phyloP scores from a whole-genome alignment of 2,329 filamentous ascomycete genomes.

The Talaromyces sp. region DNA sequence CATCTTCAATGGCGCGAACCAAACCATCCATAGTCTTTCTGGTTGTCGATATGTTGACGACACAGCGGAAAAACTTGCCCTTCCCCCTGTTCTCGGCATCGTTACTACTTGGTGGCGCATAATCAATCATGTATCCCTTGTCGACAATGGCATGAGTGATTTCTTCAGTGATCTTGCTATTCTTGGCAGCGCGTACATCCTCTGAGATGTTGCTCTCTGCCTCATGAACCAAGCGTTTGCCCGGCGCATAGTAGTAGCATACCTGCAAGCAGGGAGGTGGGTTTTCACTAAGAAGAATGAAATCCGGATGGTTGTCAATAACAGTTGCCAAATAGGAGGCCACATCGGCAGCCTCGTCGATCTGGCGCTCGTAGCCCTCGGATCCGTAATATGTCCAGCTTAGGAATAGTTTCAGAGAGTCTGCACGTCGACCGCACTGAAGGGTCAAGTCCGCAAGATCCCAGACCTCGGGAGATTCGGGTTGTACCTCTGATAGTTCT shows the following conservation, averaged over 20 bases:
- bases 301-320: conserved; percentile 53
- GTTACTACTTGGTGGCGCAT: conserved; percentile 48
- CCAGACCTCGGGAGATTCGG: conserved; percentile 60
- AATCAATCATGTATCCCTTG: conserved; percentile 67
- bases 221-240: conserved; percentile 45
- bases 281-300: conserved; percentile 68
- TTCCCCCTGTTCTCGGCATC: conserved; percentile 48
- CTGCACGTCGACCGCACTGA: conserved; percentile 84
- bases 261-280: conserved; percentile 88
- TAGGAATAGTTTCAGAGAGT: conserved; percentile 81
- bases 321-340: conserved; percentile 64
- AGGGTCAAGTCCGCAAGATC: conserved; percentile 90
- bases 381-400: conserved; percentile 87
- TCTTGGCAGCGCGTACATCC: conserved; percentile 39
- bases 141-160: conserved; percentile 53
- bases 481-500: conserved; percentile 19
- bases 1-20: conserved; percentile 54
- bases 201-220: conserved; percentile 26
- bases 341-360: conserved; percentile 68
- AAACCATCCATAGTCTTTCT: conserved; percentile 60
- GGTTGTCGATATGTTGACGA: conserved; percentile 60
- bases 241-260: conserved; percentile 80
- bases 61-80: conserved; percentile 65
- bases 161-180: conserved; percentile 52
- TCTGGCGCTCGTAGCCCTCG: conserved; percentile 63